phyloP scores from a whole-genome alignment of 306 rosid genomes.

The Notholithocarpus densiflorus region DNA sequence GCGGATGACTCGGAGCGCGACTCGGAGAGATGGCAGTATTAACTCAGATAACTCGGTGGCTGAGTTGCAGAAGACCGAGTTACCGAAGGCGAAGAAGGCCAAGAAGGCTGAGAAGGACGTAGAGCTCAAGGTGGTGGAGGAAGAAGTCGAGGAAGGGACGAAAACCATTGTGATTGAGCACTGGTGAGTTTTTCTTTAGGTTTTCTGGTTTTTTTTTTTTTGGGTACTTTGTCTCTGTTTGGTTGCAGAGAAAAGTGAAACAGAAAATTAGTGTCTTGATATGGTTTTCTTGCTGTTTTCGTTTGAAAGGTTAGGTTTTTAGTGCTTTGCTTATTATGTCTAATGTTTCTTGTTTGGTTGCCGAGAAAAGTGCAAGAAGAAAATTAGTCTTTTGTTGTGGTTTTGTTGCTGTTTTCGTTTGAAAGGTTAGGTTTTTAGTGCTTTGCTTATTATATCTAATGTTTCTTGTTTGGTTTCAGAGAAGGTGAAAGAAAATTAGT shows the following conservation, averaged over 20 bases:
- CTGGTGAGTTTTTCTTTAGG: constrained; percentile 29
- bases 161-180: constrained; percentile 47
- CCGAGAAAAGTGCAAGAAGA: not conserved
- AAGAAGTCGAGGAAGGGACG: not conserved
- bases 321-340: no score
- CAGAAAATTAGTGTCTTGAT: not conserved
- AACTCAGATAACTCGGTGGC: not conserved
- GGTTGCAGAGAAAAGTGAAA: not conserved
- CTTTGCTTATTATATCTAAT: no score
- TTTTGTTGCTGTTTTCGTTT: not conserved
- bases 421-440: no score
- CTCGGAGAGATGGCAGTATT: constrained; percentile 15
- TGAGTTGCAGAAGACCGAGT: not conserved
- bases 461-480: not conserved
- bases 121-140: not conserved
- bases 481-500: not conserved
- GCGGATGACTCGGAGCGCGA: constrained; percentile 28
- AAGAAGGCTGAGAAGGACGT: not conserved
- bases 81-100: not conserved
- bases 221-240: not conserved
- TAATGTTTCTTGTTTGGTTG: not conserved
- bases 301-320: not conserved
- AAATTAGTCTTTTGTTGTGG: not conserved
- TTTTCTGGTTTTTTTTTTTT: no score
- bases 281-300: not conserved